Conservation (phyloP, 495 filamentous ascomycete species). For the Copromyces sp. region DNA sequence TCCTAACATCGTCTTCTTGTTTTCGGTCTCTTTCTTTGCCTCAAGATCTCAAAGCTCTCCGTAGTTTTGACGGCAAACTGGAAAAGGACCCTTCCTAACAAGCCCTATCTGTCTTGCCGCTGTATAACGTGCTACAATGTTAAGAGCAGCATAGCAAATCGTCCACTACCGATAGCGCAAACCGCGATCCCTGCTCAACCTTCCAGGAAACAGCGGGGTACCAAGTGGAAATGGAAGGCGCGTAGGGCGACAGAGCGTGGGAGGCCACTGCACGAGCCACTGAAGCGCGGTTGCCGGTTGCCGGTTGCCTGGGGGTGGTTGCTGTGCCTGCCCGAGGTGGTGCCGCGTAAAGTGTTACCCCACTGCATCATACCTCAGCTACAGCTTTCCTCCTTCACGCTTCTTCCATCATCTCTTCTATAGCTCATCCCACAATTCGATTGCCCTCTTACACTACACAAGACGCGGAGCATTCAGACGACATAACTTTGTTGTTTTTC, state of each 20-base stretch:
- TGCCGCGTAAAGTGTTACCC: neutral
- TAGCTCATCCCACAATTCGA: neutral
- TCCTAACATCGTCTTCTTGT: neutral
- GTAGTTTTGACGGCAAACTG: neutral
- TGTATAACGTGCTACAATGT: neutral
- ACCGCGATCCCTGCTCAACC: neutral
- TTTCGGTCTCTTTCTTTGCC: neutral
- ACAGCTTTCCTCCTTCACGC: neutral
- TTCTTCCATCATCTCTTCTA: neutral
- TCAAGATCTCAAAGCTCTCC: neutral
- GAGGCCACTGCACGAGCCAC: neutral
- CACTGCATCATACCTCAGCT: neutral
- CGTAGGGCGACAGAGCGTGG: neutral
- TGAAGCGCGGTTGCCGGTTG: neutral
- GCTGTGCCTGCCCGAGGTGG: neutral
- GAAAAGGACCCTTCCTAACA: neutral
- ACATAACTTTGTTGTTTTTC: neutral
- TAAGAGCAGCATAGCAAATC: neutral
- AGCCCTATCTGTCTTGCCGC: neutral
- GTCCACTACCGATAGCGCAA: neutral
- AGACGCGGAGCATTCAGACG: neutral
- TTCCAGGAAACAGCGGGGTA: neutral
- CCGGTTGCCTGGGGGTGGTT: neutral
- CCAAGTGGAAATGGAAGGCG: neutral
- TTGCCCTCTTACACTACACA: neutral